Percentiles rank a stretch among this genome's conserved stretches.
Conservation (phyloP, 2,329 filamentous ascomycete genomes). For the Decorospora gaudefroyi region DNA sequence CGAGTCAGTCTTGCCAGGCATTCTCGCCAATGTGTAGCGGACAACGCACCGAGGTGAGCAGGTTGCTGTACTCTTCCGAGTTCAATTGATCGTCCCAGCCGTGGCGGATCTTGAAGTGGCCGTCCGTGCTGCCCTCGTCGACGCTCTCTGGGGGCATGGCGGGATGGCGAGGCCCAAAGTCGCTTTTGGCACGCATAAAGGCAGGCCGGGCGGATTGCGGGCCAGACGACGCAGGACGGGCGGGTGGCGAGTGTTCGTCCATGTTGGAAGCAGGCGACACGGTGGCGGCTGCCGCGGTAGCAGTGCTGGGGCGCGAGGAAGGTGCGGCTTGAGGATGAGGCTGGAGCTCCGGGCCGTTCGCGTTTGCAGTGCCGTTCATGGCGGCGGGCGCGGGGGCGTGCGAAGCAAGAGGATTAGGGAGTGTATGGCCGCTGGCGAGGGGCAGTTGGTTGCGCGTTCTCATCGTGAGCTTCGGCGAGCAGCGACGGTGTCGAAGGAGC, state of each 20-base stretch:
- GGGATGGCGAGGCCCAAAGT: conserved; percentile 58
- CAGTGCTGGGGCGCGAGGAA: conserved; percentile 35
- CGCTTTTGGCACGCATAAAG: conserved; percentile 62
- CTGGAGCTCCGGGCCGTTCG: conserved; percentile 17
- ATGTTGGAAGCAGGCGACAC: conserved; percentile 20
- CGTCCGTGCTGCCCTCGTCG: conserved; percentile 55
- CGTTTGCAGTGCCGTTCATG: conserved; percentile 25
- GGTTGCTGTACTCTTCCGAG: conserved; percentile 84
- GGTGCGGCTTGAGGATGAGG: conserved; percentile 15
- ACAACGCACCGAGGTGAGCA: conserved; percentile 74
- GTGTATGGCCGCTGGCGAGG: conserved; percentile 26
- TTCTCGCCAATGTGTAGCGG: not conserved
- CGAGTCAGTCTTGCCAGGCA: conserved; percentile 11
- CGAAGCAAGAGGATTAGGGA: conserved; percentile 37
- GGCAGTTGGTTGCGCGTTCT: conserved; percentile 36
- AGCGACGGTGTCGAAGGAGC: conserved; percentile 30
- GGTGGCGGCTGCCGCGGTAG: conserved; percentile 33
- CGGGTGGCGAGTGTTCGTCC: conserved; percentile 43
- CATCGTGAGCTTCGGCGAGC: conserved; percentile 36
- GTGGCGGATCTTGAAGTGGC: conserved; percentile 68
- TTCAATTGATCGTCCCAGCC: conserved; percentile 93
- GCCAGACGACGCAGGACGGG: conserved; percentile 58
- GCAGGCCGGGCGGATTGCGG: conserved; percentile 48
- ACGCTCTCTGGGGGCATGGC: conserved; percentile 33
- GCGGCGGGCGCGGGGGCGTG: conserved; percentile 27